Conservation (phyloP, 202 grass and related monocot genomes). For the Musa balbisiana region DNA sequence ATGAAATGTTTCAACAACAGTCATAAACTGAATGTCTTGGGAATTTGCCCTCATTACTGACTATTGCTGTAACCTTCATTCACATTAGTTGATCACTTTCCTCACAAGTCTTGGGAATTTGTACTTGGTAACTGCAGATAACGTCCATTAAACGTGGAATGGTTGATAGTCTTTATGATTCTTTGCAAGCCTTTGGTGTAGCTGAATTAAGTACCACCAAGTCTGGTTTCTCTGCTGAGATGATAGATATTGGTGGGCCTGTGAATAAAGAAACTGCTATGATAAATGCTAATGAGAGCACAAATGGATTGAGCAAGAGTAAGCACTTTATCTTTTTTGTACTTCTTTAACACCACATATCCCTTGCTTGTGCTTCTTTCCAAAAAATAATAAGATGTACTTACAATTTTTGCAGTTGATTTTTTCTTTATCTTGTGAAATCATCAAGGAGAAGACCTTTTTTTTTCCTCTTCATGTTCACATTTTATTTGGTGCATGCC, state of each 20-base stretch:
- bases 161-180: constrained; percentile 77
- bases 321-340: constrained; percentile 1
- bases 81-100: not conserved
- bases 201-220: constrained; percentile 38
- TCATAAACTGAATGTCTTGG: not conserved
- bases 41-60: not conserved
- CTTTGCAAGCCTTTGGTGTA: constrained; percentile 53
- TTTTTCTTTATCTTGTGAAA: not conserved
- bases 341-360: not conserved
- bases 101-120: not conserved
- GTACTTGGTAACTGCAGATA: constrained; percentile 37
- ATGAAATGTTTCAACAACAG: constrained; percentile 7
- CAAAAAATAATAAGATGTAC: not conserved
- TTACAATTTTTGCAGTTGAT: not conserved
- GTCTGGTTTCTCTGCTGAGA: constrained; percentile 43
- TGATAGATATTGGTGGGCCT: constrained; percentile 57
- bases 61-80: not conserved
- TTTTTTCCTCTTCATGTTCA: not conserved
- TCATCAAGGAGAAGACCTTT: not conserved
- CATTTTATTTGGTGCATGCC: not conserved
- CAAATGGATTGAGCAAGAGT: constrained; percentile 14
- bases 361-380: not conserved
- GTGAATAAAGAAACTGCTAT: constrained; percentile 44
- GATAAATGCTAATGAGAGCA: constrained; percentile 18
- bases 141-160: constrained; percentile 64